These are phyloP conservation scores for Cadophora sp. DNA, from an alignment of 2,329 filamentous ascomycete genomes.

Conservation along the genomic window DNA sequence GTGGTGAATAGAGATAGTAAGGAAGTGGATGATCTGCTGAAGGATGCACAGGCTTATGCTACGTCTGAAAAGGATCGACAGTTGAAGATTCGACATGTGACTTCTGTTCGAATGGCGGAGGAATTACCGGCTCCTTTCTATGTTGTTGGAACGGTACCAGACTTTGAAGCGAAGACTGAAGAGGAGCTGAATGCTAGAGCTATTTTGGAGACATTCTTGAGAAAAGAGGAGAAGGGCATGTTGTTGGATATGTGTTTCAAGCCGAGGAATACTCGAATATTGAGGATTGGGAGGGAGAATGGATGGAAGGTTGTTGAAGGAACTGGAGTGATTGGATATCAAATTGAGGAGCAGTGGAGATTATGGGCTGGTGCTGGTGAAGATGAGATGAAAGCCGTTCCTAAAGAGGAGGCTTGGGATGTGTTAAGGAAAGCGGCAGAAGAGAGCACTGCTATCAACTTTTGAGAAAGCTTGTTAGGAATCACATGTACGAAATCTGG, in stretches of 20 bases:
- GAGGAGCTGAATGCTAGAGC: slow-evolving; percentile 64
- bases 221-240: slow-evolving; percentile 62
- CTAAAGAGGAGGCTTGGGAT: slow-evolving; percentile 44
- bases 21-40: slow-evolving; percentile 72
- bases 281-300: slow-evolving; percentile 62
- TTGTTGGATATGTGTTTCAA: slow-evolving; percentile 88
- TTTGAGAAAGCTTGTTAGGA: background rate
- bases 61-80: background rate
- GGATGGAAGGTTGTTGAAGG: slow-evolving; percentile 55
- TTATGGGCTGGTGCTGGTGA: slow-evolving; percentile 48
- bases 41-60: slow-evolving; percentile 56
- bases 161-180: slow-evolving; percentile 70
- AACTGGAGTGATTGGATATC: slow-evolving; percentile 50
- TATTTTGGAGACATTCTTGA: slow-evolving; percentile 46
- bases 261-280: slow-evolving; percentile 70
- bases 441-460: slow-evolving; percentile 47
- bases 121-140: slow-evolving; percentile 65
- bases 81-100: slow-evolving; percentile 28
- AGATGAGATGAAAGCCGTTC: slow-evolving; percentile 34
- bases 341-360: slow-evolving; percentile 50
- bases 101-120: slow-evolving; percentile 50
- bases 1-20: slow-evolving; percentile 73
- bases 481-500: too few relatives aligned
- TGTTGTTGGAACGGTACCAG: slow-evolving; percentile 76
- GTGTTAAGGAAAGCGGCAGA: slow-evolving; percentile 46